Evolutionary conservation across 1,139 yeast genomes (phyloP).

Genomic region (Arxiozyma bovina): DNA sequence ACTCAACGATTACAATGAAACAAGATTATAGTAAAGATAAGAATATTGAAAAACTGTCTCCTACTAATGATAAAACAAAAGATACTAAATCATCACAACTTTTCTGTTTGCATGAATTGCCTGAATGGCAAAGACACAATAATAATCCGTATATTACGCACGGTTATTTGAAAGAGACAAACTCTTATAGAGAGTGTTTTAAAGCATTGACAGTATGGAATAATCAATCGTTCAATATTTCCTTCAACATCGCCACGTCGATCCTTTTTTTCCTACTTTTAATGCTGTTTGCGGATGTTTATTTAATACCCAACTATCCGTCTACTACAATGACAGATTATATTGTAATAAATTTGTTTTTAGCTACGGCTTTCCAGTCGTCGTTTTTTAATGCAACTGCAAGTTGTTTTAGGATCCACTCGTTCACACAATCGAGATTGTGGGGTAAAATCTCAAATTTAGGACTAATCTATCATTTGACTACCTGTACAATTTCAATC

Average conservation of each 20-base stretch:
- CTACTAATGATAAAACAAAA: not conserved
- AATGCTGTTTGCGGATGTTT: constrained; percentile 13
- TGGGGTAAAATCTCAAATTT: constrained; percentile 12
- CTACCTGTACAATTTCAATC: constrained; percentile 11
- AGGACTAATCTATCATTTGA: constrained; percentile 9
- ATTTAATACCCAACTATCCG: constrained; percentile 11
- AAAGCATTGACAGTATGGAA: constrained; percentile 31
- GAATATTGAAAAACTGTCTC: not conserved
- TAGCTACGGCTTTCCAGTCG: constrained; percentile 11
- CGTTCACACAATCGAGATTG: constrained; percentile 5
- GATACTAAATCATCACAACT: constrained; percentile 5
- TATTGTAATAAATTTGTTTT: constrained; percentile 12
- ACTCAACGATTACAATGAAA: not conserved
- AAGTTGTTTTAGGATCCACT: constrained; percentile 11
- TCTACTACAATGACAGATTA: constrained; percentile 19
- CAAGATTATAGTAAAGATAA: not conserved
- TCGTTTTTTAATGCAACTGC: constrained; percentile 6
- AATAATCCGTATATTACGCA: constrained; percentile 68
- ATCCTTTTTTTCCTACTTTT: constrained; percentile 8
- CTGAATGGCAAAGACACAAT: constrained; percentile 59
- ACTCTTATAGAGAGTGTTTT: constrained; percentile 45
- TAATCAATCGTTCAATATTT: constrained; percentile 7
- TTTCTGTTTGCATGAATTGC: constrained; percentile 41
- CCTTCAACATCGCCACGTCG: constrained; percentile 2
- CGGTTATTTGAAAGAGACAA: constrained; percentile 67